These are phyloP conservation scores for Penicillium coprophilum DNA, from an alignment of 495 filamentous ascomycete genomes.

Conservation along the genomic window DNA sequence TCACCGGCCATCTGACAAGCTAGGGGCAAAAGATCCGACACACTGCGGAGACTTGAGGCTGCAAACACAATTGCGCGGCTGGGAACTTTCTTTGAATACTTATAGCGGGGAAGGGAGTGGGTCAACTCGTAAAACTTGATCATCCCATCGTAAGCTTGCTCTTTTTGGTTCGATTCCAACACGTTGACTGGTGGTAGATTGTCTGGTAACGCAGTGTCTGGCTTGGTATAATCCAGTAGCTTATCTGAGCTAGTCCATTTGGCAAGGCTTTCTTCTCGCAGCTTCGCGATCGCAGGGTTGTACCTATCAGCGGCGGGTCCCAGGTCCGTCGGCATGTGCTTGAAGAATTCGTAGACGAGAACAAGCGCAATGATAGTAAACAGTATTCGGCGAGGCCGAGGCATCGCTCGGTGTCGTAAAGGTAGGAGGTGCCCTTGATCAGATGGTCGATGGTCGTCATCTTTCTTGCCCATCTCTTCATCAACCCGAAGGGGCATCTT, in stretches of 20 bases:
- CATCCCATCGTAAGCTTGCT: conserved; percentile 50
- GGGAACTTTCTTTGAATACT: conserved; percentile 25
- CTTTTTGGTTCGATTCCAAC: conserved; percentile 17
- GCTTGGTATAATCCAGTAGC: conserved; percentile 9
- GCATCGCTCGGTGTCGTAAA: conserved; percentile 32
- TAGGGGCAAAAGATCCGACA: conserved; percentile 52
- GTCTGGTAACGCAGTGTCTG: conserved; percentile 15
- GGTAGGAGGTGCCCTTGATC: conserved; percentile 25
- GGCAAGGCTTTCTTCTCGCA: conserved; percentile 24
- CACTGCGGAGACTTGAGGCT: conserved; percentile 48
- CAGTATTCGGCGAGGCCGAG: conserved; percentile 48
- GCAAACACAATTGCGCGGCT: conserved; percentile 52
- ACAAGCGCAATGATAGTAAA: conserved; percentile 42
- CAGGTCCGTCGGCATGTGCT: conserved; percentile 52
- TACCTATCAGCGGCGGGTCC: conserved; percentile 33
- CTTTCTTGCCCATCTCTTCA: conserved; percentile 69
- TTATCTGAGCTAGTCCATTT: conserved; percentile 7
- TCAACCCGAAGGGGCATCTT: conserved; percentile 52
- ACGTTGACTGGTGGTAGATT: conserved; percentile 25
- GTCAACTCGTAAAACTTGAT: conserved; percentile 57
- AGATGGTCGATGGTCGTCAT: conserved; percentile 59
- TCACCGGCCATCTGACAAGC: conserved; percentile 54
- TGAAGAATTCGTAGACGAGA: conserved; percentile 53
- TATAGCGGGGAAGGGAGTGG: conserved; percentile 44
- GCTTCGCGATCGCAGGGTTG: conserved; percentile 22